Evolutionary conservation across 2,329 filamentous ascomycete species (phyloP), one percentile per base, ranked within the genome.

Genomic region (Phyllosticta paracitricarpa): DNA sequence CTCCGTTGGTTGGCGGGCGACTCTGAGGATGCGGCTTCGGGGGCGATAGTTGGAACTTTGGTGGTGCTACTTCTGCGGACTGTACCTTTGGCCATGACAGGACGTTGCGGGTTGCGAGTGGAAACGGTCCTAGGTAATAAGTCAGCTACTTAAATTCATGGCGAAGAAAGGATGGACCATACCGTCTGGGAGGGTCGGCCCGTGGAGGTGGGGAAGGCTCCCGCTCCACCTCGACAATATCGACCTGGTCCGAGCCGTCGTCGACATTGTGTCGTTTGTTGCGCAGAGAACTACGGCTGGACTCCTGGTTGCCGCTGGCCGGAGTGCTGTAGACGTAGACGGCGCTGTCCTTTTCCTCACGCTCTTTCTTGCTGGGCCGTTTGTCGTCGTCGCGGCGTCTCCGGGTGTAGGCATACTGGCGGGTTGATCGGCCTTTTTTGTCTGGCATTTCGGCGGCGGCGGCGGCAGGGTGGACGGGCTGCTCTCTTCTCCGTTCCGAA

Each of bases 151-250:
- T 30, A 6, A 57, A 5, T n/a, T 9, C 51, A 51, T 19, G 54
- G 52, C 51, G 35, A 25, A 17, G 12, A 57, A 8, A 53, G n/a
- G 3, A 12, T 9, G 17, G n/a, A 25, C 40, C 58, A 61, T 61
- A 56, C 58, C 58, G 51, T 53, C 54, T 61, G n/a, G 51, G 35
- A 8, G 35, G 40, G 12, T 61, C 64, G 40, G 61, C 71, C 69
- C 71, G 69, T 61, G 71, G 30, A 54, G 68, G 70, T 28, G 70
- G 66, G n/a, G 63, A 63, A 17, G 73, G 70, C 26, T 66, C 66
- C 58, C 67, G 68, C 28, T 69, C 69, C 9, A 69, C 62, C 69
- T 66, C 48, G 71, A 74, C 52, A 70, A 70, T 40, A 70, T 71
- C 14, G 59, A 66, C 19, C 19, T 61, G 22, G 52, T 54, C n/a